Percentiles rank a stretch among this genome's conserved stretches.
These are phyloP conservation scores for Clonostachys rosea DNA, from an alignment of 2,329 filamentous ascomycete genomes.

Conservation along the genomic window DNA sequence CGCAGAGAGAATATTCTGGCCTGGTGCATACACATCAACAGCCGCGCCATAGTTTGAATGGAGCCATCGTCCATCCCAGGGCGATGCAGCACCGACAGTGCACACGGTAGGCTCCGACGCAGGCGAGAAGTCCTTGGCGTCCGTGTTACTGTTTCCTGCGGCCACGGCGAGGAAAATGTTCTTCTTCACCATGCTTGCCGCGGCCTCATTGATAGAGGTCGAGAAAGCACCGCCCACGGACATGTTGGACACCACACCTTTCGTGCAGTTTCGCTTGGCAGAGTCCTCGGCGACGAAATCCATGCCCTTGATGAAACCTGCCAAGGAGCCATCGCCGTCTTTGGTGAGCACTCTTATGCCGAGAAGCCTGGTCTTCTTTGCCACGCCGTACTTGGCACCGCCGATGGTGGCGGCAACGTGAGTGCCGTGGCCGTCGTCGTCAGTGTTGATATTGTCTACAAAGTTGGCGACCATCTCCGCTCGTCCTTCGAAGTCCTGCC, in stretches of 20 bases:
- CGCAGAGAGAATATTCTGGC: constrained; percentile 35
- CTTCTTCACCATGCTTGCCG: constrained; percentile 30
- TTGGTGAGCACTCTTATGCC: constrained; percentile 39
- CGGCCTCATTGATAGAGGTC: constrained; percentile 40
- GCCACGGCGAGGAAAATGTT: constrained; percentile 49
- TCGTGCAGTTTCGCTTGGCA: constrained; percentile 26
- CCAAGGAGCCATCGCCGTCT: constrained; percentile 27
- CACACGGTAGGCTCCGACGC: constrained; percentile 37
- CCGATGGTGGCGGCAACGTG: constrained; percentile 29
- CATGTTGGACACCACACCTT: constrained; percentile 48
- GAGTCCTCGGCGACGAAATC: constrained; percentile 33
- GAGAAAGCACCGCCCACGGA: constrained; percentile 43
- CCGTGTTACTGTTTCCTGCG: constrained; percentile 42
- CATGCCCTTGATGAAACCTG: constrained; percentile 36
- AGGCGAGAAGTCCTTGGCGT: constrained; percentile 38
- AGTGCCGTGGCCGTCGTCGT: constrained; percentile 28
- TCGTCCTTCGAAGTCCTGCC: constrained; percentile 12
- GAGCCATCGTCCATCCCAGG: constrained; percentile 25
- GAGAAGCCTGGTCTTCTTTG: constrained; percentile 35
- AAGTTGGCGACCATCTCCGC: constrained; percentile 5
- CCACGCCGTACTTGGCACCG: constrained; percentile 34
- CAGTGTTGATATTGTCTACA: constrained; percentile 6
- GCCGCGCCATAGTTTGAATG: constrained; percentile 45
- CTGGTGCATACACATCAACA: constrained; percentile 45
- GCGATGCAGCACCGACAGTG: constrained; percentile 42